Conservation (phyloP, 495 filamentous ascomycete genomes). For the Oleoguttula mirabilis region DNA sequence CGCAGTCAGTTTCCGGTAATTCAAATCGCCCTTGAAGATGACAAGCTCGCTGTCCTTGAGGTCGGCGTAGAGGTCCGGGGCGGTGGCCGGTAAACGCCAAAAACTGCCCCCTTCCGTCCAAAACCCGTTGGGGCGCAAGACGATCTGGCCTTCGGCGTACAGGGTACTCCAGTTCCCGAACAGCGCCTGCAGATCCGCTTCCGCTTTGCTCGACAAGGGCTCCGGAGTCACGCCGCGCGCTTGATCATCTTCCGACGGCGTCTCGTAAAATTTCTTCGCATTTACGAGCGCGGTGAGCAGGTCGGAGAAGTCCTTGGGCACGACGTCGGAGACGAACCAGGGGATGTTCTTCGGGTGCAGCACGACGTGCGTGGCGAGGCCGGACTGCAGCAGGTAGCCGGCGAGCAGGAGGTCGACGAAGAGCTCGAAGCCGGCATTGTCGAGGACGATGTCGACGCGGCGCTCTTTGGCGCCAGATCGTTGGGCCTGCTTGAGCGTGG, state of each 20-base stretch:
- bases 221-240: conserved; percentile 41
- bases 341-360: conserved; percentile 88
- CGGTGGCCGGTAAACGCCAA: conserved; percentile 67
- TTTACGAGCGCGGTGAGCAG: conserved; percentile 64
- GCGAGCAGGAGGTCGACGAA: conserved; percentile 88
- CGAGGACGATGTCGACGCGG: conserved; percentile 81
- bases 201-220: conserved; percentile 54
- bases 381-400: conserved; percentile 71
- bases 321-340: conserved; percentile 95
- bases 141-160: conserved; percentile 69
- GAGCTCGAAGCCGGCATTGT: conserved; percentile 94
- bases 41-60: conserved; percentile 79
- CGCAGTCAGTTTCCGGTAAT: conserved; percentile 80
- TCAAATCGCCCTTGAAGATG: conserved; percentile 92
- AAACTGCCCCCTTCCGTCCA: conserved; percentile 80
- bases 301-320: conserved; percentile 69
- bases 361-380: conserved; percentile 74
- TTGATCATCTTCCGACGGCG: conserved; percentile 51
- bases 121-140: conserved; percentile 69
- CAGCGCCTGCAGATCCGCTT: conserved; percentile 55
- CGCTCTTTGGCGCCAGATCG: conserved; percentile 42
- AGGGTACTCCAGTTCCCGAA: conserved; percentile 69
- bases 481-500: conserved; percentile 50
- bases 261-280: conserved; percentile 61
- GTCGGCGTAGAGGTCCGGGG: conserved; percentile 58